These are phyloP conservation scores for Penicillium sp. DNA, from an alignment of 2,329 filamentous ascomycete species.

Conservation along the genomic window DNA sequence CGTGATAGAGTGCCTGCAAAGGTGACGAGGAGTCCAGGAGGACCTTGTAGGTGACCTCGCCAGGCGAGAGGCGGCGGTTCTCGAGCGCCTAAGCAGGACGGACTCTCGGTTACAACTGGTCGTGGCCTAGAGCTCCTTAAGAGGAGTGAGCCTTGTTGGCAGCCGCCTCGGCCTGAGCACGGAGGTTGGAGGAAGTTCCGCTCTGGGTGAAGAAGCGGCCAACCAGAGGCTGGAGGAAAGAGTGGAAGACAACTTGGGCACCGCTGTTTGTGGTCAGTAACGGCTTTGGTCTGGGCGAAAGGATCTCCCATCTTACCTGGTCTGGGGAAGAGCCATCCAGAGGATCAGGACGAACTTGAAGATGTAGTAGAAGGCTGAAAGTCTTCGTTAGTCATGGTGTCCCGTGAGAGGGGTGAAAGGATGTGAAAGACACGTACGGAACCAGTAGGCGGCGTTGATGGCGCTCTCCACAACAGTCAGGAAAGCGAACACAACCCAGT, in stretches of 20 bases:
- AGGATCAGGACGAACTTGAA: conserved; percentile 98
- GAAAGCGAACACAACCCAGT: conserved; percentile 64
- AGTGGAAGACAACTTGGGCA: conserved; percentile 94
- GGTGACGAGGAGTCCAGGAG: too few species aligned
- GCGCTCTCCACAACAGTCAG: conserved; percentile 61
- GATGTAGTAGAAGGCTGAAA: conserved; percentile 84
- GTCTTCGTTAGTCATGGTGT: too few species aligned
- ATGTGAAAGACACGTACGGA: conserved; percentile 44
- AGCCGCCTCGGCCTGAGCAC: conserved; percentile 75
- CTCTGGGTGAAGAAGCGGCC: conserved; percentile 78
- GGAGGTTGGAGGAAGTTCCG: conserved; percentile 79
- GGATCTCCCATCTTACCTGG: conserved; percentile 59
- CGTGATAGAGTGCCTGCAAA: conserved; percentile 7
- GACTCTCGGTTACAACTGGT: conserved; percentile 17
- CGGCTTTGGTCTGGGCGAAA: background rate
- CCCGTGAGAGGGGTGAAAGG: background rate
- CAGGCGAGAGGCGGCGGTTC: too few species aligned
- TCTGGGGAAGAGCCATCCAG: conserved; percentile 94
- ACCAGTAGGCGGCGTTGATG: conserved; percentile 64
- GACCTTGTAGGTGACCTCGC: too few species aligned
- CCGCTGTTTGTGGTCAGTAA: conserved; percentile 53
- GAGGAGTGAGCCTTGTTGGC: conserved; percentile 58
- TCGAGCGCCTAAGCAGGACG: conserved; percentile 11
- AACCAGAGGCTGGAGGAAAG: conserved; percentile 85
- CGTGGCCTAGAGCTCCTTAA: conserved; percentile 33